Evolutionary conservation across 768 basidiomycete species (phyloP), one percentile per base, ranked within the genome.

Genomic region (Boletus insuetus): DNA sequence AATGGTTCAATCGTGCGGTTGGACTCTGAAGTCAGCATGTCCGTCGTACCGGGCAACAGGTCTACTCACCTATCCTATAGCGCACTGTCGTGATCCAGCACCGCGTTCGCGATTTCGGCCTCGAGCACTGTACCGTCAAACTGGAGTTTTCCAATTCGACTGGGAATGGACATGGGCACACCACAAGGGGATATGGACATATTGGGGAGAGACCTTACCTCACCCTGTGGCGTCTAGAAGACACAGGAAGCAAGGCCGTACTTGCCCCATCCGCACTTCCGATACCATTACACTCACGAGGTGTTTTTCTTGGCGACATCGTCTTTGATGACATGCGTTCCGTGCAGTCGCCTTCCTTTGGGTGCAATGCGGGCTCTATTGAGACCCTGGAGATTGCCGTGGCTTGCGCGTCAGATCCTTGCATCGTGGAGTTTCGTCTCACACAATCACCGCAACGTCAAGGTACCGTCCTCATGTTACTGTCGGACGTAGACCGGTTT

Each of bases 91-190:
- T 65, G 24, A 17, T 68, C 29, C 66, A 67, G 24, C 54, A 67
- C 14, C 66, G 60, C 31, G 55, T 63, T 63, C 64, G 58, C 11
- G 66, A 67, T 46, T 63, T 58, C 17, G 66, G 61, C 37, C 63
- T 67, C 20, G 61, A 66, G 32, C 34, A 61, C 29, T 67, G 66
- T 31, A 31, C 53, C 8, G 22, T 67, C 29, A 46, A 51, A 46
- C 8, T 64, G 14, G 42, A 45, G 46, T 42, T 65, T 35, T 55
- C 54, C 17, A 54, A 6, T 13, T 31, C 47, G 20, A 12, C 41
- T 16, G 9, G 41, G 20, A 31, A 56, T 13, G 49, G 35, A 3
- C 43, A 60, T 22, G 51, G 19, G 12, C 53, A 60, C 19, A 2
- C 53, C n/a, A 9, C 34, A 29, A 54, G 64, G 13, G 65, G 37